Evolutionary conservation across 2,329 filamentous ascomycete species (phyloP), one percentile per base, ranked within the genome.

Genomic region (Sclerotinia nivalis): DNA sequence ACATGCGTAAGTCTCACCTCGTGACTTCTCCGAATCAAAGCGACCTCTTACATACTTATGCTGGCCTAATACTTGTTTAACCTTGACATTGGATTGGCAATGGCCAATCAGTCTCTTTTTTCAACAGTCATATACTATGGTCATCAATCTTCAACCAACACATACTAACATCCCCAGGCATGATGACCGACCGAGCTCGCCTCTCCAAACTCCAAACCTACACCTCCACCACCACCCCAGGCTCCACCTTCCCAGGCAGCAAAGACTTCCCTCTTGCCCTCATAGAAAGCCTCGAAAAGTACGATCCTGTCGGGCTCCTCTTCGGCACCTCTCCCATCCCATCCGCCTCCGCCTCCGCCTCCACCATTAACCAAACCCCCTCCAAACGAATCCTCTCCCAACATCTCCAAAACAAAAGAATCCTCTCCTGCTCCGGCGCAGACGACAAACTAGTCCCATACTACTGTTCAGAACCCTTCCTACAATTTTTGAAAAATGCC

Each of bases 101-200:
- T n/a, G n/a, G n/a, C n/a, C n/a, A n/a, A n/a, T n/a, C n/a, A n/a
- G n/a, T n/a, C n/a, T n/a, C n/a, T n/a, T n/a, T n/a, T n/a, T n/a
- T n/a, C n/a, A n/a, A n/a, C n/a, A n/a, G n/a, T n/a, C n/a, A 10
- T 22, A 22, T 7, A 2, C 22, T 12, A 12, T 12, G 2, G 15
- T 49, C 4, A 40, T 3, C 28, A 25, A n/a, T 34, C 2, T 10
- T 12, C 45, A 50, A 47, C 18, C 13, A 50, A 25, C 54, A 56
- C 58, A 28, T 58, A 62, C 72, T 73, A 64, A 71, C 67, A 18
- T 49, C 59, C 34, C 34, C 40, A 79, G 77, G 74, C n/a, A 22
- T 98, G 22, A 91, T 98, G 88, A 84, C 83, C 12, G 89, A 95
- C 75, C 92, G 96, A 15, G 95, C 95, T 0, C 83, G 87, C 7